phyloP scores from a whole-genome alignment of 164 flowering plant species.

The Stephania yunnanensis region DNA sequence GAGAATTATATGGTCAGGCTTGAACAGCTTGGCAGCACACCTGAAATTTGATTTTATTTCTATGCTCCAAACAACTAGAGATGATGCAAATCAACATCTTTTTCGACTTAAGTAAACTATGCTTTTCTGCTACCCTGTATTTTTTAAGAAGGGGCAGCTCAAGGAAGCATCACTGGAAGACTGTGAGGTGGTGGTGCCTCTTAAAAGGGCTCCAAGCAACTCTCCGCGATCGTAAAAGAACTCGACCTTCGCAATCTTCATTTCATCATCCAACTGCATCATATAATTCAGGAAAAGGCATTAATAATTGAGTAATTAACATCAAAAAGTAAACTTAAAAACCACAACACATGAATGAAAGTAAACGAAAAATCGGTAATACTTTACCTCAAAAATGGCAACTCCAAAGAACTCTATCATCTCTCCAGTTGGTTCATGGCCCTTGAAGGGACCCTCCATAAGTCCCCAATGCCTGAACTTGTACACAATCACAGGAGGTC shows the following conservation, averaged over 20 bases:
- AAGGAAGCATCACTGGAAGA: not conserved
- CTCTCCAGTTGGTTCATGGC: constrained; percentile 64
- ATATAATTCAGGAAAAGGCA: no score
- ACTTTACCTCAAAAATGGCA: constrained; percentile 34
- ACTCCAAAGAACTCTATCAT: constrained; percentile 48
- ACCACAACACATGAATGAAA: not conserved
- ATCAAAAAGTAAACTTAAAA: no score
- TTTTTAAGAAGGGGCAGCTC: constrained; percentile 39
- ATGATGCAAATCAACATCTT: no score
- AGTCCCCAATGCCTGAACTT: constrained; percentile 87
- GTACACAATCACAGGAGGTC: constrained; percentile 58
- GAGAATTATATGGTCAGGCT: no score
- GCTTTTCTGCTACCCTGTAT: not conserved
- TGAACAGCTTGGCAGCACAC: no score
- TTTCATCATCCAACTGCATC: constrained; percentile 39
- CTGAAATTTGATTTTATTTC: no score
- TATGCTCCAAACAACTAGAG: no score
- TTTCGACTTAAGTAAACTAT: no score
- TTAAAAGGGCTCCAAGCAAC: constrained; percentile 38
- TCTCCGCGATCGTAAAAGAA: constrained; percentile 51
- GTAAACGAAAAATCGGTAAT: not conserved
- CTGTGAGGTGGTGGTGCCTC: constrained; percentile 11
- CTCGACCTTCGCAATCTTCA: constrained; percentile 55
- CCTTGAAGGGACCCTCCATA: constrained; percentile 82
- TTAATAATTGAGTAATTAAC: no score